Base-by-base conservation (phyloP, 495 filamentous ascomycete species). In the Tricharina praecox region DNA sequence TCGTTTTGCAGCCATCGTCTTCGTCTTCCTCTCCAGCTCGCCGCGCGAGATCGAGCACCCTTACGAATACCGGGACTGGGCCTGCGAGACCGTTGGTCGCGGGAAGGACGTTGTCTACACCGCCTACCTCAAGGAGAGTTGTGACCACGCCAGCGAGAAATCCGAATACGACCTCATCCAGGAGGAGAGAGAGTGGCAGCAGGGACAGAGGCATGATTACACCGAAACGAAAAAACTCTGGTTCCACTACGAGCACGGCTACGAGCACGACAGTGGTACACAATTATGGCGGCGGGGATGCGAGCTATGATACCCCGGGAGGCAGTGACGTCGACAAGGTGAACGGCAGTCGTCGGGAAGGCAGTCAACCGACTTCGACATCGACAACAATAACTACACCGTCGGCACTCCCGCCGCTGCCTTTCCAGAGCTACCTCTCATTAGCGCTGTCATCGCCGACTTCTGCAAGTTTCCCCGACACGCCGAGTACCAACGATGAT, bases 371-470 rank as follows among this genome's bases (percentile, higher is more conserved):
- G 30, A 34, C 39, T 13, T 35, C 54, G 5, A 40, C 43, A 28
- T 41, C 37, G 15, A 18, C 18, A 34, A 35, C 13, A 3, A 46
- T 16, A 2, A 19, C 30, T 13, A 23, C 25, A 4, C 15, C 10
- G 15, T 10, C 13, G 40, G 49, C 53, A 20, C 56, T 61, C 23
- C 50, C 58, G 21, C 57, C 53, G 25, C 23, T 60, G 7, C 58
- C 58, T 8, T 47, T 61, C 5, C 58, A 61, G 32, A 61, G 50
- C 16, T 61, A 61, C 19, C 49, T 61, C 25, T 56, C 53, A 8
- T 53, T 54, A 26, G 58, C 58, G 16, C 53, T 61, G 16, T 35
- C 58, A 7, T 61, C 58, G 1, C 56, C 45, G 23, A 18, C 38
- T 4, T 28, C 49, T 41, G 24, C 45, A 13, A 23, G 13, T 24